These are phyloP conservation scores for Magnusiomyces suaveolens DNA, from an alignment of 1,139 yeast species.

Conservation along the genomic window DNA sequence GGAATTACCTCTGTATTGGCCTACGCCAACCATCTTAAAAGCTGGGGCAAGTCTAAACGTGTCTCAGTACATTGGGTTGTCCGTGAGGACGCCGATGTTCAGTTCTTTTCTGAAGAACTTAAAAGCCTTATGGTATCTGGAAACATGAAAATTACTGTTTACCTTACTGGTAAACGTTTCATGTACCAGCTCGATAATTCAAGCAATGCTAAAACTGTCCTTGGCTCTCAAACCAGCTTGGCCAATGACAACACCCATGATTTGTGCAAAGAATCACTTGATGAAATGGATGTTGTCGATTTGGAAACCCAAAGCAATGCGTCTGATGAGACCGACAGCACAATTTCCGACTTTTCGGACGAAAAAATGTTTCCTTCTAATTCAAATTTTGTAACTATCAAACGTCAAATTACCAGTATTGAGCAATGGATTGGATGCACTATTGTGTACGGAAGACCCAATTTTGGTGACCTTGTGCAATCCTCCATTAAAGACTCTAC, in stretches of 20 bases:
- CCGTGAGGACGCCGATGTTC: constrained; percentile 34
- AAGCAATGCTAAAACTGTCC: neutral
- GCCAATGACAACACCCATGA: neutral
- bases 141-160: constrained; percentile 27
- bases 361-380: neutral
- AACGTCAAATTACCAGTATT: neutral
- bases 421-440: constrained; percentile 27
- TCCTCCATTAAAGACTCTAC: neutral
- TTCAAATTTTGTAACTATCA: neutral
- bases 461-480: neutral
- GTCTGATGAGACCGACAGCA: too few species aligned
- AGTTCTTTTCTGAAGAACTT: constrained; percentile 39
- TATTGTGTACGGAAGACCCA: neutral
- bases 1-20: constrained; percentile 49
- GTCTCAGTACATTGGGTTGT: constrained; percentile 46
- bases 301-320: too few species aligned
- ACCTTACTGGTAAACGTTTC: constrained; percentile 31
- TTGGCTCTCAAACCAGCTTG: neutral
- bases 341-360: neutral
- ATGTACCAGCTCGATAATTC: neutral
- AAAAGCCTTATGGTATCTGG: constrained; percentile 37
- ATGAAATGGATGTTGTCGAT: too few species aligned
- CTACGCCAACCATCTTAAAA: constrained; percentile 20
- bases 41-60: constrained; percentile 23
- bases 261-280: too few species aligned